These are phyloP conservation scores for Cercospora sojina DNA, from an alignment of 2,329 filamentous ascomycete species.

Conservation along the genomic window DNA sequence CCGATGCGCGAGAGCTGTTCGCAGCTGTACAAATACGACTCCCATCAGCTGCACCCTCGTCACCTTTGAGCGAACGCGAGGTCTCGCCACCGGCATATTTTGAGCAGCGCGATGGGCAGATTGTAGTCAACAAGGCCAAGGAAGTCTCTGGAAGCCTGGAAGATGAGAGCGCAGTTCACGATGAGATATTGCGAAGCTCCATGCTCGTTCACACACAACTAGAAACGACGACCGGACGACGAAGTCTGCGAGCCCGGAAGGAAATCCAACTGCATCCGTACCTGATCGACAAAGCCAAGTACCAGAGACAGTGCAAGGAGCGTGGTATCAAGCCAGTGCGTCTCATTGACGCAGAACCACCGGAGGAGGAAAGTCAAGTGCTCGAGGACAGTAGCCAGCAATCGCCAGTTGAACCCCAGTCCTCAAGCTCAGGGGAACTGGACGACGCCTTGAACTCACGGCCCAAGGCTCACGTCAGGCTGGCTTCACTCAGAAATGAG, in stretches of 20 bases:
- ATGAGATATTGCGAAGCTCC: conserved; percentile 3
- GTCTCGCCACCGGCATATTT: conserved; percentile 24
- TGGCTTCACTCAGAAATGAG: background rate
- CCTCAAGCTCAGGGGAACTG: background rate
- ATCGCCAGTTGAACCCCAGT: background rate
- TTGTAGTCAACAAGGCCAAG: too few species aligned
- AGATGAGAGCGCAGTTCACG: background rate
- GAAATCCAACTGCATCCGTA: conserved; percentile 53
- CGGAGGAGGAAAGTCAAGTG: conserved; percentile 23
- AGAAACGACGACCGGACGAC: conserved; percentile 13
- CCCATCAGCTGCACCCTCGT: conserved; percentile 10
- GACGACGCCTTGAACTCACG: background rate
- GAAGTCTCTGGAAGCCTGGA: background rate
- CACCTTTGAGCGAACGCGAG: conserved; percentile 32
- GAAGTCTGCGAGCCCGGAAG: conserved; percentile 47
- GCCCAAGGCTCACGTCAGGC: conserved; percentile 6
- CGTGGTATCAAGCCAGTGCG: conserved; percentile 47
- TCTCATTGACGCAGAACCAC: conserved; percentile 29
- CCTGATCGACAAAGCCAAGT: conserved; percentile 45
- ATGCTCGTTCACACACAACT: background rate
- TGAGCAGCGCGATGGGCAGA: background rate
- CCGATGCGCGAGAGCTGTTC: conserved; percentile 13
- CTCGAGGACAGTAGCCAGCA: conserved; percentile 15
- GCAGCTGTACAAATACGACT: background rate
- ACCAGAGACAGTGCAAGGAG: conserved; percentile 45